Evolutionary conservation across 2,329 filamentous ascomycete genomes (phyloP).

Genomic region (Pseudogymnoascus sp.): DNA sequence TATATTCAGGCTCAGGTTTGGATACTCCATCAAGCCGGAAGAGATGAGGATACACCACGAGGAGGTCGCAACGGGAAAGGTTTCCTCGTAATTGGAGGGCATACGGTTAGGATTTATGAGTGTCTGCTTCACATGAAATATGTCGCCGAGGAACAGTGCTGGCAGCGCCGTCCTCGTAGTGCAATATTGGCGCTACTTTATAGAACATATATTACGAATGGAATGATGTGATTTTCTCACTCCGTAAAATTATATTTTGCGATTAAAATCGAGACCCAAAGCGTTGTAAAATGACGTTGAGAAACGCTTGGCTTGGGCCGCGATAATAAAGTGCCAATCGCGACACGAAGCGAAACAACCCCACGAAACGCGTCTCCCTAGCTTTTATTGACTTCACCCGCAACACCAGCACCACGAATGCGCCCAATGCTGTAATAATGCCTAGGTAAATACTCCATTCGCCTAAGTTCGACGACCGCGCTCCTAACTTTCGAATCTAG

Average conservation of each 20-base stretch:
- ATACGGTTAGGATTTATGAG: not conserved
- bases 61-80: not conserved
- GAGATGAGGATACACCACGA: not conserved
- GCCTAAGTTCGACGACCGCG: not conserved
- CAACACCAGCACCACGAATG: not conserved
- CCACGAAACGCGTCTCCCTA: slow-evolving; percentile 14
- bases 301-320: not conserved
- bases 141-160: not conserved
- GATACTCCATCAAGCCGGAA: not conserved
- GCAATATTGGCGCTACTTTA: not conserved
- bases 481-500: slow-evolving; percentile 40
- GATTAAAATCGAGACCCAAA: not conserved
- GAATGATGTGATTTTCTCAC: not conserved
- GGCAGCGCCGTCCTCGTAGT: not conserved
- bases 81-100: not conserved
- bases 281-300: not conserved
- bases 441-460: slow-evolving; percentile 26
- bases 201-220: not conserved
- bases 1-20: slow-evolving; percentile 21
- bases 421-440: slow-evolving; percentile 28
- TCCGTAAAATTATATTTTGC: not conserved
- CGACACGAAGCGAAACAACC: slow-evolving; percentile 11
- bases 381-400: not conserved
- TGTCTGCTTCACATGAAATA: not conserved
- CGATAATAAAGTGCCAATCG: slow-evolving; percentile 1